Percentiles rank a stretch among this genome's conserved stretches.
These are phyloP conservation scores for Pistacia atlantica DNA, from an alignment of 345 rosid genomes.

Conservation along the genomic window DNA sequence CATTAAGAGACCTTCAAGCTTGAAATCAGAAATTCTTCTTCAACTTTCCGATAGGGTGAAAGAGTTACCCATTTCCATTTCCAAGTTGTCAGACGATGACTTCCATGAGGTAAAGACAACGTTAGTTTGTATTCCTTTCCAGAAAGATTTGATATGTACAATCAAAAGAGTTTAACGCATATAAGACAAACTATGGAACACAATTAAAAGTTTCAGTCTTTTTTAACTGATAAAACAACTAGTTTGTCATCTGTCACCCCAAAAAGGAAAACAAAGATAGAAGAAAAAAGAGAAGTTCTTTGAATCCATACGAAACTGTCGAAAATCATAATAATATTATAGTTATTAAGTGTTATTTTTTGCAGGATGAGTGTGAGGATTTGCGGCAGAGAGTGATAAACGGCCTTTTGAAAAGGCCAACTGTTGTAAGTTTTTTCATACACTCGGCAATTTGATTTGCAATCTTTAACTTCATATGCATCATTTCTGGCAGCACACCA, in stretches of 20 bases:
- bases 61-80: constrained; percentile 32
- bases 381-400: constrained; percentile 39
- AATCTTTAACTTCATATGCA: neutral
- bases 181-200: too few relatives aligned
- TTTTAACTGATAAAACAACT: too few relatives aligned
- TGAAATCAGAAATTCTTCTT: constrained; percentile 34
- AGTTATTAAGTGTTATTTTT: neutral
- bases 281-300: too few relatives aligned
- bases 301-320: neutral
- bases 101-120: constrained; percentile 43
- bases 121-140: neutral
- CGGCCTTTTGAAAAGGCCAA: constrained; percentile 35
- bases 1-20: constrained; percentile 31
- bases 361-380: constrained; percentile 61
- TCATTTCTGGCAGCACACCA: neutral
- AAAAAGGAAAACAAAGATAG: too few relatives aligned
- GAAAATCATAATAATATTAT: neutral
- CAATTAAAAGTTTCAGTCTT: too few relatives aligned
- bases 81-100: constrained; percentile 45
- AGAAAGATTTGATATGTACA: neutral
- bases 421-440: constrained; percentile 36
- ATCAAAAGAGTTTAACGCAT: neutral
- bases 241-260: too few relatives aligned
- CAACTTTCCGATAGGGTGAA: constrained; percentile 35
- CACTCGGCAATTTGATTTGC: neutral